Evolutionary conservation across 345 rosid species (phyloP).

Genomic region (Citrus trifoliata): DNA sequence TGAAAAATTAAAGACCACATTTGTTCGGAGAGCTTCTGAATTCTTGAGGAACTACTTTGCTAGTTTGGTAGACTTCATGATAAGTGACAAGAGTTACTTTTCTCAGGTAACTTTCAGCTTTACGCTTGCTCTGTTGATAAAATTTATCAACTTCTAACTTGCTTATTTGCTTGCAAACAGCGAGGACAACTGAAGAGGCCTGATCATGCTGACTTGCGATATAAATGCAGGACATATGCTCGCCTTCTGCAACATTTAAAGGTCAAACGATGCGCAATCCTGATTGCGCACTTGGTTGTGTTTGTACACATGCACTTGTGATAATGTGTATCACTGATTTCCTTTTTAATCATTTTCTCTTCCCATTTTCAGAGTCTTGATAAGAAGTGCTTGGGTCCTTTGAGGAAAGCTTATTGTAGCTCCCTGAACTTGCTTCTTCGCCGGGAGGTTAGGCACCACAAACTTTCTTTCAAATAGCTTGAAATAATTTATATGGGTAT

Average conservation of each 20-base stretch:
- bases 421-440: slow-evolving; percentile 97
- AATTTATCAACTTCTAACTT: slow-evolving; percentile 14
- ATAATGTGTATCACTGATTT: background rate
- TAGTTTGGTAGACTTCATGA: slow-evolving; percentile 98
- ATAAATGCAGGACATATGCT: slow-evolving; percentile 99
- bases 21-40: slow-evolving; percentile 92
- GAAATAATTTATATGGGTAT: background rate
- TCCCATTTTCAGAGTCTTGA: slow-evolving; percentile 72
- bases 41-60: slow-evolving; percentile 95
- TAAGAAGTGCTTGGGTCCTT: slow-evolving; percentile 76
- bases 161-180: slow-evolving; percentile 42
- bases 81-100: slow-evolving; percentile 96
- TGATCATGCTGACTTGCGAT: slow-evolving; percentile 98
- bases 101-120: slow-evolving; percentile 64
- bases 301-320: background rate
- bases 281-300: background rate
- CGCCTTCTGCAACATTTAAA: slow-evolving; percentile 96
- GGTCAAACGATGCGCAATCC: slow-evolving; percentile 35
- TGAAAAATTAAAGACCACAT: slow-evolving; percentile 68
- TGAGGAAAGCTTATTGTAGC: slow-evolving; percentile 97
- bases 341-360: slow-evolving; percentile 17
- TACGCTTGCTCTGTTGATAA: slow-evolving; percentile 6
- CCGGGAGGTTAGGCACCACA: slow-evolving; percentile 70
- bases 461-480: slow-evolving; percentile 7
- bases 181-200: slow-evolving; percentile 98